Evolutionary conservation across 768 basidiomycete species (phyloP).

Genomic region (Hypholoma sublateritium): DNA sequence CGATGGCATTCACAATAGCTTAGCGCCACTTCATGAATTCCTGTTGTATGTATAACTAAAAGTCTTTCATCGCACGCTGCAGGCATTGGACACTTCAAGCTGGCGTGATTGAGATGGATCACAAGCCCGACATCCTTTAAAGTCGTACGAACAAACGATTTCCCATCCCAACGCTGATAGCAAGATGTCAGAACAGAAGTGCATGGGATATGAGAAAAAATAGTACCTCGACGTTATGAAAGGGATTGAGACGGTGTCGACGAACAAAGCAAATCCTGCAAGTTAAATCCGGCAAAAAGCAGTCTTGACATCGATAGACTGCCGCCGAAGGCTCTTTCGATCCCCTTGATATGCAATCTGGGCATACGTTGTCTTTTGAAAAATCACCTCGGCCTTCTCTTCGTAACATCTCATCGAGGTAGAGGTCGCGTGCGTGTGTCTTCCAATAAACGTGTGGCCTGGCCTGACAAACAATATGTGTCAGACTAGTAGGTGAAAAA

Average conservation of each 20-base stretch:
- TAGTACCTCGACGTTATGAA: constrained; percentile 12
- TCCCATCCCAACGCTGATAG: background rate
- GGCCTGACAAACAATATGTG: too few relatives aligned
- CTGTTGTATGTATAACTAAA: constrained; percentile 12
- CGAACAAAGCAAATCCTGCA: constrained; percentile 3
- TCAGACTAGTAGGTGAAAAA: too few relatives aligned
- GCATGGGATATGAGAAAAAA: too few relatives aligned
- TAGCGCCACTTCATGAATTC: constrained; percentile 10
- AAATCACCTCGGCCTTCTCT: constrained; percentile 10
- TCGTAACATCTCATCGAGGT: constrained; percentile 8
- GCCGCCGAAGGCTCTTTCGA: background rate
- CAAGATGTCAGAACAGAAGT: background rate
- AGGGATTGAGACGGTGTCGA: constrained; percentile 1
- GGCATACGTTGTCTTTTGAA: background rate
- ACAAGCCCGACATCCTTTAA: constrained; percentile 4
- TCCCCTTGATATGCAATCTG: constrained; percentile 6
- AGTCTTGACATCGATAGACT: constrained; percentile 6
- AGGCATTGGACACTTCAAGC: background rate
- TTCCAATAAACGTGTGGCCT: constrained; percentile 2
- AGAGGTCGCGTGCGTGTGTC: constrained; percentile 3
- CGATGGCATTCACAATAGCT: constrained; percentile 11
- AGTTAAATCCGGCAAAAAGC: constrained; percentile 2
- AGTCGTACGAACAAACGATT: background rate
- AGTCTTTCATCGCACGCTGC: constrained; percentile 6
- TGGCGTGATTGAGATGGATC: constrained; percentile 5